Percentiles rank a stretch among this genome's conserved stretches.
phyloP scores from a whole-genome alignment of 495 filamentous ascomycete species.

The Clavariopsis aquatica region DNA sequence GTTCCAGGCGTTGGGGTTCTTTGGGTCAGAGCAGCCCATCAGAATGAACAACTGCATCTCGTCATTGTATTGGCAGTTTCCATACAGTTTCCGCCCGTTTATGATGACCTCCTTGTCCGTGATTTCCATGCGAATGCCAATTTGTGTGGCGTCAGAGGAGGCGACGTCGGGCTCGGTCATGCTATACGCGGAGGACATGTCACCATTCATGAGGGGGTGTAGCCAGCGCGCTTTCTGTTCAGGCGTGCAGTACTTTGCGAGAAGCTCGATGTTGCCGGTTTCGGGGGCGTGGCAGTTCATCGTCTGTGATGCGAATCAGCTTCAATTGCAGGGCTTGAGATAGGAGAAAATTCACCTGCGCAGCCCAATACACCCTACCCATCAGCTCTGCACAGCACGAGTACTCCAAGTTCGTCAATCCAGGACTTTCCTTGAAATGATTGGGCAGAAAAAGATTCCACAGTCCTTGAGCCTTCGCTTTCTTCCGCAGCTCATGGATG shows the following conservation, averaged over 20 bases:
- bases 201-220: slow-evolving; percentile 47
- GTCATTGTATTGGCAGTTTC: slow-evolving; percentile 45
- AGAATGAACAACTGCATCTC: slow-evolving; percentile 48
- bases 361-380: slow-evolving; percentile 47
- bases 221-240: slow-evolving; percentile 50
- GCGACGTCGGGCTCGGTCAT: slow-evolving; percentile 50
- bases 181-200: slow-evolving; percentile 44
- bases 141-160: slow-evolving; percentile 48
- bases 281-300: slow-evolving; percentile 51
- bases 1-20: slow-evolving; percentile 46
- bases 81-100: slow-evolving; percentile 49
- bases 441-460: slow-evolving; percentile 50
- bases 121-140: slow-evolving; percentile 43
- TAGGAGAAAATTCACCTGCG: slow-evolving; percentile 37
- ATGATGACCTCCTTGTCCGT: slow-evolving; percentile 45
- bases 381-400: slow-evolving; percentile 49
- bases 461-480: slow-evolving; percentile 46
- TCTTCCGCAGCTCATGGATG: slow-evolving; percentile 46
- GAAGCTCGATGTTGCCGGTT: slow-evolving; percentile 50
- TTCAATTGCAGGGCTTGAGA: not conserved
- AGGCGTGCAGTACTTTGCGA: slow-evolving; percentile 49
- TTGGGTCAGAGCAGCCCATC: slow-evolving; percentile 48
- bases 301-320: slow-evolving; percentile 35
- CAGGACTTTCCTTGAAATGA: slow-evolving; percentile 47
- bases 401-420: slow-evolving; percentile 50